Conservation (phyloP, 768 basidiomycete genomes). For the Auricularia auricula-judae region DNA sequence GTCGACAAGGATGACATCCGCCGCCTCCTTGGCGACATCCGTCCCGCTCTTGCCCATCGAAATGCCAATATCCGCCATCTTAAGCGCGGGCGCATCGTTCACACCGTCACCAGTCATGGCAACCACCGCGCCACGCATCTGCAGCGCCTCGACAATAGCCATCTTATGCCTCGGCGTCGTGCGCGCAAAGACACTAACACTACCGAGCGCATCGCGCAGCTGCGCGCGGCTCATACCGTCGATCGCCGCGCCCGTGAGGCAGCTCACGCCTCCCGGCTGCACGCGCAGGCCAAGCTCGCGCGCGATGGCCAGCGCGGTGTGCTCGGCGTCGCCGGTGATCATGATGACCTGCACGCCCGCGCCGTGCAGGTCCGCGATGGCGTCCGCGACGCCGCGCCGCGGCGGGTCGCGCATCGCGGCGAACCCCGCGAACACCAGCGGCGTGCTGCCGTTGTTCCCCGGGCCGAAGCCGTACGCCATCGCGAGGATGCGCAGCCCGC, state of each 20-base stretch:
- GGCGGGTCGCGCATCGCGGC: slow-evolving; percentile 96
- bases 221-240: slow-evolving; percentile 76
- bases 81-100: slow-evolving; percentile 93
- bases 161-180: slow-evolving; percentile 97
- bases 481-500: slow-evolving; percentile 79
- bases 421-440: slow-evolving; percentile 81
- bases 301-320: slow-evolving; percentile 84
- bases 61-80: slow-evolving; percentile 96
- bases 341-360: slow-evolving; percentile 95
- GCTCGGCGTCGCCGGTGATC: slow-evolving; percentile 94
- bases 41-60: slow-evolving; percentile 99
- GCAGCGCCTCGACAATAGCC: slow-evolving; percentile 92
- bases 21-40: slow-evolving; percentile 96
- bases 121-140: slow-evolving; percentile 78
- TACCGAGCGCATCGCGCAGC: slow-evolving; percentile 70
- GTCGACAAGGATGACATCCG: slow-evolving; percentile 92
- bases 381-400: slow-evolving; percentile 83
- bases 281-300: slow-evolving; percentile 73
- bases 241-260: slow-evolving; percentile 73
- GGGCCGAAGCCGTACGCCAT: slow-evolving; percentile 82
- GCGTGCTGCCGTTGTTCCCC: slow-evolving; percentile 15
- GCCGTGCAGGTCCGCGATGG: slow-evolving; percentile 66
- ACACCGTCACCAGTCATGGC: slow-evolving; percentile 63
- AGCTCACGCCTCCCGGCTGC: slow-evolving; percentile 26
- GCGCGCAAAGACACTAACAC: slow-evolving; percentile 82